Evolutionary conservation across 2,329 filamentous ascomycete species (phyloP).

Genomic region (Phialophora chinensis): DNA sequence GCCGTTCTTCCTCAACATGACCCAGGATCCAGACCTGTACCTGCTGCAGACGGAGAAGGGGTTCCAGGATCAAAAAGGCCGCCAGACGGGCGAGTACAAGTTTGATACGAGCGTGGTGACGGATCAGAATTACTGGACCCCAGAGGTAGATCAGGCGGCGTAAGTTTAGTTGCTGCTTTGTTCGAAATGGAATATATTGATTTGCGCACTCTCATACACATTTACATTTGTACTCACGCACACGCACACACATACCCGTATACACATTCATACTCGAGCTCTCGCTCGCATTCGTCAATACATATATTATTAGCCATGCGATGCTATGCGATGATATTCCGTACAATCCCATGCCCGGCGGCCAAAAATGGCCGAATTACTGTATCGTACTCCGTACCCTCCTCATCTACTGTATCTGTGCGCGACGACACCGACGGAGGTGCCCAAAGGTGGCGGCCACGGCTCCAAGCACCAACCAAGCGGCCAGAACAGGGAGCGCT

Average conservation of each 20-base stretch:
- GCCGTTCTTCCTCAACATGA: constrained; percentile 31
- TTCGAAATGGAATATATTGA: background rate
- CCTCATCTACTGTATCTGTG: background rate
- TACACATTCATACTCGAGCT: background rate
- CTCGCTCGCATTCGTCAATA: background rate
- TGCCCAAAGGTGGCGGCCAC: constrained; percentile 4
- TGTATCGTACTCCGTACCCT: too few species aligned
- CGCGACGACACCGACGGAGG: constrained; percentile 9
- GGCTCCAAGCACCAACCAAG: constrained; percentile 45
- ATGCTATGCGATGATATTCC: background rate
- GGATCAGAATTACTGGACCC: constrained; percentile 33
- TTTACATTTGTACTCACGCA: background rate
- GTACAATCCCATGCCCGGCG: background rate
- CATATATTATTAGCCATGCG: background rate
- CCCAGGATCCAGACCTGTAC: constrained; percentile 29
- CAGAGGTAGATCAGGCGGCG: constrained; percentile 13
- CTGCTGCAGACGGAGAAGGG: constrained; percentile 29
- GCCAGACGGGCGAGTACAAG: constrained; percentile 25
- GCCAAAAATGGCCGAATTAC: background rate
- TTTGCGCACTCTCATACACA: background rate
- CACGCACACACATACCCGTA: background rate
- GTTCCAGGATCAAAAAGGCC: constrained; percentile 24
- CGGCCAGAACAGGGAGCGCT: constrained; percentile 53
- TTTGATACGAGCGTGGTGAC: constrained; percentile 27
- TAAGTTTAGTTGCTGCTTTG: background rate